phyloP scores from a whole-genome alignment of 2,329 filamentous ascomycete species.

The Paraphoma chrysanthemicola region DNA sequence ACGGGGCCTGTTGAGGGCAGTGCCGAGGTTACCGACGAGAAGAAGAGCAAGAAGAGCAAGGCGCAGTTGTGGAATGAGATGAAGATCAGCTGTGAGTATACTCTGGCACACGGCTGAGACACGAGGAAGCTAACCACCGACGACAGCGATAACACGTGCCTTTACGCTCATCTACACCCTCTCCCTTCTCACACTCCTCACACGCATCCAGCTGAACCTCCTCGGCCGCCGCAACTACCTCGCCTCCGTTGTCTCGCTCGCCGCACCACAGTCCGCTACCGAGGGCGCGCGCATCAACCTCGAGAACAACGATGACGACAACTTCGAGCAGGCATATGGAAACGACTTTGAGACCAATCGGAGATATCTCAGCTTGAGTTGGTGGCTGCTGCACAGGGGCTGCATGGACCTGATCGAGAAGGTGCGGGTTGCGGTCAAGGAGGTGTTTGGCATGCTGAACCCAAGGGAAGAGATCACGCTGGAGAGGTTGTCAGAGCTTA shows the following conservation, averaged over 20 bases:
- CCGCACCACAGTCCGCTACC: conserved; percentile 68
- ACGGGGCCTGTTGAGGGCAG: conserved; percentile 40
- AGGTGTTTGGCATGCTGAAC: conserved; percentile 88
- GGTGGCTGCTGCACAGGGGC: conserved; percentile 94
- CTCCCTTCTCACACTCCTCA: conserved; percentile 87
- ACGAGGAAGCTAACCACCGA: conserved; percentile 16
- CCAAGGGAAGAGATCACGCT: conserved; percentile 88
- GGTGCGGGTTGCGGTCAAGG: conserved; percentile 84
- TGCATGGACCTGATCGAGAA: conserved; percentile 83
- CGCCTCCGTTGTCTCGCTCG: conserved; percentile 90
- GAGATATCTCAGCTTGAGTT: conserved; percentile 94
- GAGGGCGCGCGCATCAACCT: conserved; percentile 80
- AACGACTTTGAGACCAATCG: conserved; percentile 97
- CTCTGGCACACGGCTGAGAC: conserved; percentile 6
- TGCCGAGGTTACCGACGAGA: conserved; percentile 52
- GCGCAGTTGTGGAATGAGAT: conserved; percentile 96
- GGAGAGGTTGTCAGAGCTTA: conserved; percentile 78
- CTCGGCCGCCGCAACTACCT: conserved; percentile 94
- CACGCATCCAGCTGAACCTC: conserved; percentile 93
- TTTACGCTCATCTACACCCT: conserved; percentile 94
- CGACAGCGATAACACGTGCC: conserved; percentile 81
- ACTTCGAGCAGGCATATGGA: conserved; percentile 79
- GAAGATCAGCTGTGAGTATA: conserved; percentile 83
- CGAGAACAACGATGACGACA: conserved; percentile 92
- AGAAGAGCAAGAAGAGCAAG: conserved; percentile 77